Conservation (phyloP, 495 filamentous ascomycete species). For the Hyaloscypha hepaticicola region DNA sequence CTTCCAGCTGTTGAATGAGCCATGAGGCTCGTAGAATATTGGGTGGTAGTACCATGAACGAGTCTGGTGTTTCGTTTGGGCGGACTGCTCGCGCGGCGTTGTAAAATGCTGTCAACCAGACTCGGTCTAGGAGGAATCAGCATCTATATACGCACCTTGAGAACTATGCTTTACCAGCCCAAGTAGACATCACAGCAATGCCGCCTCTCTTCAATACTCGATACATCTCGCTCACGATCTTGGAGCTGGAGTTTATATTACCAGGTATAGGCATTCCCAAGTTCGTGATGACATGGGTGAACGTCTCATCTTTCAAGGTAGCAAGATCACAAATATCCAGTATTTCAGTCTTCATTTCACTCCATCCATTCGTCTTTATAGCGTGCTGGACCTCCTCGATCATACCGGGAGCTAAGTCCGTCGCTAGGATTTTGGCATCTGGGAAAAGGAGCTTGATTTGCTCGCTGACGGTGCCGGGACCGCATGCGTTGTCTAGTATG, state of each 20-base stretch:
- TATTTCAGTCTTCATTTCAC: constrained; percentile 9
- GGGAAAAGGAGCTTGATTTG: constrained; percentile 8
- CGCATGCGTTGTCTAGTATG: constrained; percentile 28
- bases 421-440: constrained; percentile 1
- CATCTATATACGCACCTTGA: not conserved
- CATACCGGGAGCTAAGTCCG: constrained; percentile 9
- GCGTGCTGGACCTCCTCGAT: constrained; percentile 2
- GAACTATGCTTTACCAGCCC: constrained; percentile 12
- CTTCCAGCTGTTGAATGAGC: constrained; percentile 17
- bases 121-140: constrained; percentile 9
- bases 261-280: constrained; percentile 4
- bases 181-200: constrained; percentile 19
- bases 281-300: constrained; percentile 14
- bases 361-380: constrained; percentile 1
- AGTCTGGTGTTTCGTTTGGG: not conserved
- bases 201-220: constrained; percentile 16
- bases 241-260: not conserved
- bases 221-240: constrained; percentile 14
- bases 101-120: constrained; percentile 10
- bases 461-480: constrained; percentile 23
- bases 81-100: not conserved
- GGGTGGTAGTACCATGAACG: constrained; percentile 3
- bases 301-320: not conserved
- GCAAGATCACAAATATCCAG: not conserved
- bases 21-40: not conserved